phyloP scores from a whole-genome alignment of 23 red algal species.

The Gracilaria domingensis region DNA sequence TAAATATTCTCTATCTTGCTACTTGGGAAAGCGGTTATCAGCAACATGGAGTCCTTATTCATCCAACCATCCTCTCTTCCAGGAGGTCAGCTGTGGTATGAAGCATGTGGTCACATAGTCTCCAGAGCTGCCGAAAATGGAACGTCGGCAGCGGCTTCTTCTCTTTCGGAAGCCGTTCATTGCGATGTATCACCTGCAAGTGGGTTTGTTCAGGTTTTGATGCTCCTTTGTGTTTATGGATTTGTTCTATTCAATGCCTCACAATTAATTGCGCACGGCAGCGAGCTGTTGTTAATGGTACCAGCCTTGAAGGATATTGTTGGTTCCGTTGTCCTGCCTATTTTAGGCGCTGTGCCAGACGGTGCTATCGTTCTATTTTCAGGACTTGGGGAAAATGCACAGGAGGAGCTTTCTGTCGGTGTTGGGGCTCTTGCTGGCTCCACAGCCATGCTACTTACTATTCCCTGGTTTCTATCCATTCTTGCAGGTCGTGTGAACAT shows the following conservation, averaged over 20 bases:
- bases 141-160: background rate
- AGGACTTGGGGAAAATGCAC: slow-evolving; percentile 76
- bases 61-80: slow-evolving; percentile 75
- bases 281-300: slow-evolving; percentile 77
- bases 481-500: slow-evolving; percentile 73
- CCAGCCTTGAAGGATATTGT: slow-evolving; percentile 71
- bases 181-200: slow-evolving; percentile 46
- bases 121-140: slow-evolving; percentile 6
- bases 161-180: slow-evolving; percentile 39
- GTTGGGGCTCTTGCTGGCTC: slow-evolving; percentile 83
- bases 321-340: slow-evolving; percentile 83
- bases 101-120: slow-evolving; percentile 20
- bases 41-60: slow-evolving; percentile 67
- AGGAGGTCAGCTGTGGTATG: slow-evolving; percentile 56
- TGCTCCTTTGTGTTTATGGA: slow-evolving; percentile 74
- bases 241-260: slow-evolving; percentile 77
- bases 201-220: slow-evolving; percentile 72
- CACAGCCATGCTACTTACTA: slow-evolving; percentile 79
- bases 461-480: slow-evolving; percentile 76
- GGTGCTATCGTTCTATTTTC: slow-evolving; percentile 85
- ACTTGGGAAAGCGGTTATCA: background rate
- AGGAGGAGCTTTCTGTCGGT: slow-evolving; percentile 80
- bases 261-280: slow-evolving; percentile 69
- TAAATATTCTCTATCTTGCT: background rate
- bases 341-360: slow-evolving; percentile 83